A percentile compares a stretch with the other conserved stretches of the same genome.
These are phyloP conservation scores for Backusella mclennaniae DNA, from an alignment of 192 early-diverging fungal species.

Conservation along the genomic window DNA sequence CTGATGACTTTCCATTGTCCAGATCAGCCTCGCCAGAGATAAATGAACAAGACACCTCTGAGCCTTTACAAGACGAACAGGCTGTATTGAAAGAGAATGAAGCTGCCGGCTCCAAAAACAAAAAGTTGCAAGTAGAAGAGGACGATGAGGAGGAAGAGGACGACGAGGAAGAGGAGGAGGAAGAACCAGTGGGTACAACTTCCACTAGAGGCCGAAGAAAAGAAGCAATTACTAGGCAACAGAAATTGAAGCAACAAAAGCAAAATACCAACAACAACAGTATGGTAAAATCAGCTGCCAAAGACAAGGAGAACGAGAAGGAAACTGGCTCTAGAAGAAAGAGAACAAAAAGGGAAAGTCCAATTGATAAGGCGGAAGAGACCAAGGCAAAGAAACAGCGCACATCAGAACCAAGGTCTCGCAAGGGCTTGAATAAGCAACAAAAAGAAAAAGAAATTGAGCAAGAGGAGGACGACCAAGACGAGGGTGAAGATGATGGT, in stretches of 20 bases:
- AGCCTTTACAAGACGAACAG: constrained; percentile 2
- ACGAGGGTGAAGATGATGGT: neutral
- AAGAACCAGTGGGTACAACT: neutral
- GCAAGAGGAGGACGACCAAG: neutral
- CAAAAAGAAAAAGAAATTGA: neutral
- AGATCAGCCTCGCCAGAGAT: constrained; percentile 32
- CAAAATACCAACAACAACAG: neutral
- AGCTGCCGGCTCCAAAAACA: neutral
- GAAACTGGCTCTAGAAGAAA: constrained; percentile 1
- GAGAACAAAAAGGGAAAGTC: neutral
- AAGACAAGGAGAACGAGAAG: neutral
- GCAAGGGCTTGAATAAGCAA: neutral
- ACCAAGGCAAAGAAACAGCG: neutral
- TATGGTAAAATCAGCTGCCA: neutral
- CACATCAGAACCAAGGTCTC: neutral
- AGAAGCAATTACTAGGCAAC: neutral
- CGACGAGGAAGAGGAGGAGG: neutral
- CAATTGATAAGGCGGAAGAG: neutral
- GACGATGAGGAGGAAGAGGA: neutral
- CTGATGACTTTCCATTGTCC: constrained; percentile 42
- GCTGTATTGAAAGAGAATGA: neutral
- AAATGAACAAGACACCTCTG: neutral
- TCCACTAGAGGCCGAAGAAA: neutral
- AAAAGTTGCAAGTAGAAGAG: neutral
- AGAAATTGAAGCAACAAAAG: neutral